Evolutionary conservation across 2,329 filamentous ascomycete species (phyloP), one percentile per base, ranked within the genome.

Genomic region (Stagonosporopsis cucurbitacearum): DNA sequence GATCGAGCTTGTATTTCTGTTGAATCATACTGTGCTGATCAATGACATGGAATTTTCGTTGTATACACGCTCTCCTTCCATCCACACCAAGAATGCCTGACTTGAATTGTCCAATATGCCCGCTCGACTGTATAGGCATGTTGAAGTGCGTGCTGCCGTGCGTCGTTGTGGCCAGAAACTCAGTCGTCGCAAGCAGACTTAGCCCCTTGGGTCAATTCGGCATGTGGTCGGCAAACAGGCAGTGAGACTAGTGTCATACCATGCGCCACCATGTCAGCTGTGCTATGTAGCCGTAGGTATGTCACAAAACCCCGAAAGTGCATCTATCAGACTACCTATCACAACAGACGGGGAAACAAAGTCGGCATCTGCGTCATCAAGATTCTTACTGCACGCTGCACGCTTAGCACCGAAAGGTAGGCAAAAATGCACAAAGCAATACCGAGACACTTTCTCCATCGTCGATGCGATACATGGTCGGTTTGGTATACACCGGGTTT

Each of bases 391-490:
- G n/a, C n/a, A n/a, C n/a, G n/a, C 5, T 6, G 28, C 3, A 6
- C 4, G 5, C 8, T 30, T 30, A 11, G 28, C 28, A 6, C 28
- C 28, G 28, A 12, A 30, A 6, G 28, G 7, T 35, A 36, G 26
- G 37, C 48, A 19, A 65, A 37, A 11, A 5, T 60, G 47, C 32
- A 62, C 56, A 23, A 65, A 41, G 19, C 57, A 43, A 15, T 54
- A 54, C 37, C 58, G 60, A 44, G 56, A 57, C 22, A 54, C 43
- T 6, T 57, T n/a, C n/a, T n/a, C 59, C 41, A 66, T 58, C 3
- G 60, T 53, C 19, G 56, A 62, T 43, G 54, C 51, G 19, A 64
- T 50, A n/a, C n/a, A n/a, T n/a, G n/a, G n/a, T n/a, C n/a, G n/a
- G n/a, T n/a, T n/a, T n/a, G n/a, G n/a, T n/a, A n/a, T n/a, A n/a